phyloP scores from a whole-genome alignment of 139 green algal species.

The Ettlia oleoabundans region DNA sequence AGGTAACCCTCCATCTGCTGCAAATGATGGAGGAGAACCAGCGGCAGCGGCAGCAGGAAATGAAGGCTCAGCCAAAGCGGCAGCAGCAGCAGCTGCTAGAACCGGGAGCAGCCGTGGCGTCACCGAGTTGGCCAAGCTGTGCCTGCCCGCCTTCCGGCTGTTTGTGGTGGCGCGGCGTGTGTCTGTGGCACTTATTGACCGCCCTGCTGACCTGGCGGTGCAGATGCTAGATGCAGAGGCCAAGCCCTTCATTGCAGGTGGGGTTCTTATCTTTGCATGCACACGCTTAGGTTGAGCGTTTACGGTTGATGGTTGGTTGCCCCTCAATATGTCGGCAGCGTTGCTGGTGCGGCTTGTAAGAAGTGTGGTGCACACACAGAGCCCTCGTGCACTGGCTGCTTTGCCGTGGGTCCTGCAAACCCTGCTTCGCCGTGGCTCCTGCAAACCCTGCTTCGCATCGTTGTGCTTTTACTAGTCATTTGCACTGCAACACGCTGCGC shows the following conservation, averaged over 20 bases:
- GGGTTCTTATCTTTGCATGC: neutral
- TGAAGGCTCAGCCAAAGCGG: neutral
- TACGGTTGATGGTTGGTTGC: too few relatives aligned
- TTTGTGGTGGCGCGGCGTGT: slow-evolving; percentile 35
- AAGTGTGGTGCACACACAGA: too few relatives aligned
- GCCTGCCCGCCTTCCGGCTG: slow-evolving; percentile 4
- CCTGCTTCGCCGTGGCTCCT: too few relatives aligned
- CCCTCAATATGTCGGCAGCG: too few relatives aligned
- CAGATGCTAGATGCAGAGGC: slow-evolving; percentile 36
- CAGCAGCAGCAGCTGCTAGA: neutral
- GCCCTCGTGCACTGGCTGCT: too few relatives aligned
- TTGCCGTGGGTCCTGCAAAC: too few relatives aligned
- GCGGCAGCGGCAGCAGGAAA: neutral
- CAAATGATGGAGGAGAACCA: too few relatives aligned
- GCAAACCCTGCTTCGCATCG: too few relatives aligned
- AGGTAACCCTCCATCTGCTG: too few relatives aligned
- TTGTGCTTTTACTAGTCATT: neutral
- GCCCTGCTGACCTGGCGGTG: neutral
- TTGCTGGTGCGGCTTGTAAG: too few relatives aligned
- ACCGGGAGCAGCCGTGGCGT: too few relatives aligned
- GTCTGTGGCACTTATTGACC: slow-evolving; percentile 28
- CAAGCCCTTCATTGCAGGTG: slow-evolving; percentile 38
- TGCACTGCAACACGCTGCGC: neutral
- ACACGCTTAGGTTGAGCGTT: neutral
- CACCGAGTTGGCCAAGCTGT: too few relatives aligned